Evolutionary conservation across 2,329 filamentous ascomycete genomes (phyloP).

Genomic region (Fusarium aywerte): DNA sequence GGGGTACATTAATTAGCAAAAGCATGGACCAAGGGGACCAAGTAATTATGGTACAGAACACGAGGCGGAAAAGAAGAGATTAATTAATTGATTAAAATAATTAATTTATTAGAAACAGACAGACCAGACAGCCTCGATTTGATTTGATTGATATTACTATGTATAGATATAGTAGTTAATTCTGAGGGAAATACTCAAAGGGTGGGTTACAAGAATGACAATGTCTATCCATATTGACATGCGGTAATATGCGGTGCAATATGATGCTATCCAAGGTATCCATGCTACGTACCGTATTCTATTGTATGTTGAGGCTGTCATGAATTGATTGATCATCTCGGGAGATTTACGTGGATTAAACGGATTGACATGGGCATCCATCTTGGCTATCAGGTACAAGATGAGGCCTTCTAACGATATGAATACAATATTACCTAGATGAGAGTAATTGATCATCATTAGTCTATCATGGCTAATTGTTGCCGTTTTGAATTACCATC

Average conservation of each 20-base stretch:
- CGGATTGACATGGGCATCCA: constrained; percentile 3
- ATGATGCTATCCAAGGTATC: constrained; percentile 1
- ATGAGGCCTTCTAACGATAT: constrained; percentile 4
- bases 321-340: constrained; percentile 18
- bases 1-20: constrained; percentile 14
- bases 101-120: not conserved
- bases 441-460: constrained; percentile 1
- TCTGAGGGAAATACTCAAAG: constrained; percentile 37
- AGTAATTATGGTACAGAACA: not conserved
- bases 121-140: constrained; percentile 8
- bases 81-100: not conserved
- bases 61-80: constrained; percentile 24
- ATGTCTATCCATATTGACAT: constrained; percentile 18
- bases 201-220: constrained; percentile 29
- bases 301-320: constrained; percentile 25
- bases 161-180: too few species aligned
- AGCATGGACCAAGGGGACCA: constrained; percentile 18
- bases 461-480: constrained; percentile 1
- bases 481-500: constrained; percentile 13
- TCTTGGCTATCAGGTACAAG: constrained; percentile 32
- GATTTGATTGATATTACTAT: not conserved
- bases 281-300: too few species aligned
- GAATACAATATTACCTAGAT: constrained; percentile 4
- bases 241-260: constrained; percentile 1
- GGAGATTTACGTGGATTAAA: constrained; percentile 17